Evolutionary conservation across 2,329 filamentous ascomycete species (phyloP), one percentile per base, ranked within the genome.

Genomic region (Colletotrichum australisinense): DNA sequence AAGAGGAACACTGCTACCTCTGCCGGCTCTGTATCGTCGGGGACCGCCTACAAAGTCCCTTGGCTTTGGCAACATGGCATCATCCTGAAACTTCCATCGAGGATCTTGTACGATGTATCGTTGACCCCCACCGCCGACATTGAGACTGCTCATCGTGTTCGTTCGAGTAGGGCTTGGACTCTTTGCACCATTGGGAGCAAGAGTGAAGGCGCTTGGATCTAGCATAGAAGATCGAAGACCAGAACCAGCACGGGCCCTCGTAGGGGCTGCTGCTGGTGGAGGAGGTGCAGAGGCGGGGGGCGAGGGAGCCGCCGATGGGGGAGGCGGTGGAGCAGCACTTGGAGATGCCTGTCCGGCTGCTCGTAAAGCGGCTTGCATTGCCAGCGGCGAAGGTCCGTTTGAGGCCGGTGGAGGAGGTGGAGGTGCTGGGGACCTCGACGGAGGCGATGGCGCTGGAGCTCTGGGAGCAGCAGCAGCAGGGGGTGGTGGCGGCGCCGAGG

Each of bases 1-100:
- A 78, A 98, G 86, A 35, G 97, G 97, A 77, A 98, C 95, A 86
- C 94, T 98, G 84, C 95, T 98, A 38, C 95, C 96, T 80, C 96
- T 90, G 9, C 97, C 97, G 46, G 97, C 97, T 75, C 96, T 89
- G 83, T 98, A 99, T 80, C 91, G 91, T 81, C 93, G 95, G 24
- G 88, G 84, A 4, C 90, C 91, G n/a, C 93, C 93, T 1, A 87
- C 84, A 79, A 97, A 98, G 1, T 93, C 91, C 78, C 96, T 89
- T 26, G 96, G 96, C 78, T 95, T 96, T 0, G 97, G 96, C 59
- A 98, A 88, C 77, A 94, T 88, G 46, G 88, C 89, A 78, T 98
- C 96, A 59, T 93, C 90, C 77, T 96, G 93, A 80, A 98, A 99
- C 76, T 92, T 93, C 92, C 95, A 99, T 76, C 96, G 88, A 67